Percentiles rank a stretch among this genome's conserved stretches.
Evolutionary conservation across 345 rosid species (phyloP).

Genomic region (Raphanus raphanistrum): DNA sequence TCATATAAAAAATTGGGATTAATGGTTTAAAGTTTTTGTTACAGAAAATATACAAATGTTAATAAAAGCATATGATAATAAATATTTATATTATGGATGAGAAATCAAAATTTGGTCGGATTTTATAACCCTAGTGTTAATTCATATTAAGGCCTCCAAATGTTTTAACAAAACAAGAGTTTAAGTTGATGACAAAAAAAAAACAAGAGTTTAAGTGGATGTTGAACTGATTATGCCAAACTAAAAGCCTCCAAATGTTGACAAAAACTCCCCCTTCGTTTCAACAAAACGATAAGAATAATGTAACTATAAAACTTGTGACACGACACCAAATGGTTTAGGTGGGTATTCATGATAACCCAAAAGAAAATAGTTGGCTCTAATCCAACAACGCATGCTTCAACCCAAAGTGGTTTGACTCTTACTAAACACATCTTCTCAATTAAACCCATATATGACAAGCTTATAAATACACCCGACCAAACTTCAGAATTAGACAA

Average conservation of each 20-base stretch:
- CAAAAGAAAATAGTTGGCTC: slow-evolving; percentile 31
- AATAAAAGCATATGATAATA: too few species aligned
- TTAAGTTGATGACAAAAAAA: too few species aligned
- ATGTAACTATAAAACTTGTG: slow-evolving; percentile 6
- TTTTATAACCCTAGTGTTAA: not conserved
- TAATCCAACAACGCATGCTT: slow-evolving; percentile 20
- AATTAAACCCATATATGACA: not conserved
- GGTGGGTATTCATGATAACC: slow-evolving; percentile 22
- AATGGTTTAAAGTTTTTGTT: too few species aligned
- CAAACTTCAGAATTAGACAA: not conserved
- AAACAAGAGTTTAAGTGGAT: too few species aligned
- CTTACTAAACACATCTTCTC: slow-evolving; percentile 21
- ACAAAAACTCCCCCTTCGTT: not conserved
- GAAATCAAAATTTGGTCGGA: slow-evolving; percentile 9
- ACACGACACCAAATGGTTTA: slow-evolving; percentile 41
- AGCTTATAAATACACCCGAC: slow-evolving; percentile 12
- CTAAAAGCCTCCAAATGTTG: not conserved
- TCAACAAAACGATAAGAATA: not conserved
- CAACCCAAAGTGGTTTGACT: slow-evolving; percentile 28
- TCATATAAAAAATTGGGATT: too few species aligned
- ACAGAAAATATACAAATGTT: too few species aligned
- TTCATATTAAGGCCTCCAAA: not conserved
- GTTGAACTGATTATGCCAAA: not conserved
- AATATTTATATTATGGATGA: not conserved
- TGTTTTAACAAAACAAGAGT: not conserved